phyloP scores from a whole-genome alignment of 768 basidiomycete genomes.

The Gymnopilus dilepis region DNA sequence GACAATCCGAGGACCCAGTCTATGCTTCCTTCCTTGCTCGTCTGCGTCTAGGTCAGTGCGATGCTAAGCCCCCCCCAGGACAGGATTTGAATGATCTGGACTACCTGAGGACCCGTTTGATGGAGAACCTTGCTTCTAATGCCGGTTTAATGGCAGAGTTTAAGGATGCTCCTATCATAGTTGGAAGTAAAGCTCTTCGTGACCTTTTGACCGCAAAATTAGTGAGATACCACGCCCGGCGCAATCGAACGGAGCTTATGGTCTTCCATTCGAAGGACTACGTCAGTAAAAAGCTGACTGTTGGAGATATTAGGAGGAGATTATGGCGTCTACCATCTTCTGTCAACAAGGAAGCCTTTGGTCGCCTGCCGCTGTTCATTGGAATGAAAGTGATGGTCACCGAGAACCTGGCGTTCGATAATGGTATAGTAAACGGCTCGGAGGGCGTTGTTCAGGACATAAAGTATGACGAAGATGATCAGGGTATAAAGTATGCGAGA shows the following conservation, averaged over 20 bases:
- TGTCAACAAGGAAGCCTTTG: slow-evolving; percentile 13
- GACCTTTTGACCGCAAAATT: slow-evolving; percentile 18
- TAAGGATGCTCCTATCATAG: slow-evolving; percentile 23
- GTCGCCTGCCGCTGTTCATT: slow-evolving; percentile 19
- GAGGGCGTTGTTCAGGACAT: slow-evolving; percentile 21
- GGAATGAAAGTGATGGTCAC: slow-evolving; percentile 27
- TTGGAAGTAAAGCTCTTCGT: slow-evolving; percentile 18
- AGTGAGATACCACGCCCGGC: slow-evolving; percentile 4
- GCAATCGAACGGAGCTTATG: not conserved
- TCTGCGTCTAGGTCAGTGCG: slow-evolving; percentile 9
- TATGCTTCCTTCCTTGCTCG: slow-evolving; percentile 16
- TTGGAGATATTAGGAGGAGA: not conserved
- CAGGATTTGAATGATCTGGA: not conserved
- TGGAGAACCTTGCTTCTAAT: slow-evolving; percentile 1
- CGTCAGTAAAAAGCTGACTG: not conserved
- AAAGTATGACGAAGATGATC: slow-evolving; percentile 6
- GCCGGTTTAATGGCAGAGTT: not conserved
- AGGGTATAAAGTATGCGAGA: not conserved
- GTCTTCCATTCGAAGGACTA: slow-evolving; percentile 8
- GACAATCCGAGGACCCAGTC: slow-evolving; percentile 15
- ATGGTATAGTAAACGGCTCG: slow-evolving; percentile 21
- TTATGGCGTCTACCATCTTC: slow-evolving; percentile 16
- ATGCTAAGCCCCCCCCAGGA: not conserved
- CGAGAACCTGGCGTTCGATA: slow-evolving; percentile 23
- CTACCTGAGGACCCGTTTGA: slow-evolving; percentile 1